These are phyloP conservation scores for Parafenestella ontariensis DNA, from an alignment of 2,329 filamentous ascomycete species.

Conservation along the genomic window DNA sequence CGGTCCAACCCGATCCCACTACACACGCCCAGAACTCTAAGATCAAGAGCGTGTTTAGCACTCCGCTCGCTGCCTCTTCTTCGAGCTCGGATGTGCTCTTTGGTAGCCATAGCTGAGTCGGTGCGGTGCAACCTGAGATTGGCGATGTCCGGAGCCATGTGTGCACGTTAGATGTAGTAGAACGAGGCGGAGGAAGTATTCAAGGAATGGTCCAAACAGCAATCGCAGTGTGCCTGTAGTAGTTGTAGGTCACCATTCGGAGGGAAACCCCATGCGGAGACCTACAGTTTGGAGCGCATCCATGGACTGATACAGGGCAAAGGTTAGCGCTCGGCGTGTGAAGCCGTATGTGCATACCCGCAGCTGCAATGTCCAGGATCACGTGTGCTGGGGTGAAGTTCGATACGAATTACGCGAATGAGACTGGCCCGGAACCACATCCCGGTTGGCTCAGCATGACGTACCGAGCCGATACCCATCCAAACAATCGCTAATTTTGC, in stretches of 20 bases:
- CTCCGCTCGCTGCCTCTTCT: background rate
- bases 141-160: background rate
- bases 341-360: background rate
- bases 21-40: slow-evolving; percentile 64
- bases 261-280: no score
- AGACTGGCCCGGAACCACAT: slow-evolving; percentile 1
- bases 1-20: slow-evolving; percentile 63
- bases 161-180: background rate
- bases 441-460: slow-evolving; percentile 3
- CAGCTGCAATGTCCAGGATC: background rate
- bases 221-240: background rate
- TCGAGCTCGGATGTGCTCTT: background rate
- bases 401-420: slow-evolving; percentile 16
- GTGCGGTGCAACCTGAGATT: slow-evolving; percentile 14
- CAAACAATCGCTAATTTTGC: background rate
- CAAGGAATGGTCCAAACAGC: background rate
- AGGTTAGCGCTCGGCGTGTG: background rate
- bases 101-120: slow-evolving; percentile 20
- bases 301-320: no score
- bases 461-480: background rate
- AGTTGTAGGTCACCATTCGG: no score
- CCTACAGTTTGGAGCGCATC: no score
- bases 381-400: background rate
- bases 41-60: slow-evolving; percentile 47
- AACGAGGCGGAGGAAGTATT: background rate